These are phyloP conservation scores for Kalaharituber pfeilii DNA, from an alignment of 2,329 filamentous ascomycete genomes.

Conservation along the genomic window DNA sequence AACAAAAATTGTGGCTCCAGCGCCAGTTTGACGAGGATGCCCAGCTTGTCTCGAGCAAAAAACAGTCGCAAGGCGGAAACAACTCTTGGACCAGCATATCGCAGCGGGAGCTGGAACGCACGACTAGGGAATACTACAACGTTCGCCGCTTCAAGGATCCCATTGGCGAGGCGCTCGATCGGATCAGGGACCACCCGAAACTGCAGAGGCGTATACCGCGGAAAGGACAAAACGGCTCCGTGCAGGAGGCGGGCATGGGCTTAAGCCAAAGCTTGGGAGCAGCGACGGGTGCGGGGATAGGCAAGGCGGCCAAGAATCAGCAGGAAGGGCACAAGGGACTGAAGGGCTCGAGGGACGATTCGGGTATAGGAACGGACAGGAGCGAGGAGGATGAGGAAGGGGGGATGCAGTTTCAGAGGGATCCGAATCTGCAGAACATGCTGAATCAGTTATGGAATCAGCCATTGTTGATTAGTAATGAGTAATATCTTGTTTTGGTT, in stretches of 20 bases:
- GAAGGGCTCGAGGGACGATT: constrained; percentile 13
- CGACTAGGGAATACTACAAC: constrained; percentile 15
- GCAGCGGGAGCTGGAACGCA: constrained; percentile 15
- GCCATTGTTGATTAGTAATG: constrained; percentile 13
- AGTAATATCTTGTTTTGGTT: too few species aligned
- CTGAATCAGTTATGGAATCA: constrained; percentile 14
- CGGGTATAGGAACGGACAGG: constrained; percentile 4
- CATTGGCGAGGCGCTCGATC: constrained; percentile 10
- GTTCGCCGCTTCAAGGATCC: constrained; percentile 17
- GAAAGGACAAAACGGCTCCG: constrained; percentile 1
- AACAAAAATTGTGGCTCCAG: constrained; percentile 19
- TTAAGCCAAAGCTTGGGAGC: constrained; percentile 16
- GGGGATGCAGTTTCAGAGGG: constrained; percentile 5
- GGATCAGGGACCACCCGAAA: constrained; percentile 9
- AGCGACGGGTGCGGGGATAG: constrained; percentile 1
- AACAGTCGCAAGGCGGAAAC: neutral
- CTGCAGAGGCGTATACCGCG: constrained; percentile 10
- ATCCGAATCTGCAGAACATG: constrained; percentile 8
- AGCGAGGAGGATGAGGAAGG: constrained; percentile 1
- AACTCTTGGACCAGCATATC: neutral
- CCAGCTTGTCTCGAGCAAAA: neutral
- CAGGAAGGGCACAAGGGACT: neutral
- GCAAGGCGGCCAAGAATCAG: constrained; percentile 5
- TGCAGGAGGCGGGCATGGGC: constrained; percentile 9
- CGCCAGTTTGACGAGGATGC: constrained; percentile 15